phyloP scores from a whole-genome alignment of 2,329 filamentous ascomycete genomes.

The Hypoxylon sp. region DNA sequence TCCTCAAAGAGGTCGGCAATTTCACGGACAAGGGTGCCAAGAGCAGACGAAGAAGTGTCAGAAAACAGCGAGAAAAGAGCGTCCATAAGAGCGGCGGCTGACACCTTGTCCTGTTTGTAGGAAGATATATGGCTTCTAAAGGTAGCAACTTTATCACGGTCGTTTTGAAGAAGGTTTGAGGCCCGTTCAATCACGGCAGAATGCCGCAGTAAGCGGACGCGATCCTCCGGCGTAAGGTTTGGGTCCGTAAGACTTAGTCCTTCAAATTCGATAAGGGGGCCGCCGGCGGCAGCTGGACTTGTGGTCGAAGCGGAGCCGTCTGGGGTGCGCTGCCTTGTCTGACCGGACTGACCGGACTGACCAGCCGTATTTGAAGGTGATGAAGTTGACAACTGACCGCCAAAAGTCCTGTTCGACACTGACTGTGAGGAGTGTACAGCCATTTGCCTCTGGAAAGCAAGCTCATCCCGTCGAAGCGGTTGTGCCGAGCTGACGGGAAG shows the following conservation, averaged over 20 bases:
- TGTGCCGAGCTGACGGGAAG: conserved; percentile 82
- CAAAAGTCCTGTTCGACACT: conserved; percentile 82
- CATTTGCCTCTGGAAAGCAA: conserved; percentile 92
- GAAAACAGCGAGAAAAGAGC: conserved; percentile 86
- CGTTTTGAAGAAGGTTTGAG: conserved; percentile 81
- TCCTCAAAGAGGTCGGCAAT: conserved; percentile 94
- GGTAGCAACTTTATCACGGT: conserved; percentile 76
- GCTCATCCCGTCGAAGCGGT: conserved; percentile 83
- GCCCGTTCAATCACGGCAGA: conserved; percentile 88
- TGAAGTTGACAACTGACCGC: conserved; percentile 78
- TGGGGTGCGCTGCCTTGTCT: conserved; percentile 36
- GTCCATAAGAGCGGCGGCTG: conserved; percentile 83
- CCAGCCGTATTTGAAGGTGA: conserved; percentile 55
- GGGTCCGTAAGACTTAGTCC: conserved; percentile 65
- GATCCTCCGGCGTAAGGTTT: conserved; percentile 78
- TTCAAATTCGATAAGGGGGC: conserved; percentile 57
- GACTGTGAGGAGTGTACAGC: conserved; percentile 91
- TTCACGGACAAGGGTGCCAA: conserved; percentile 91
- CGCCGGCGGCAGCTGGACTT: conserved; percentile 42
- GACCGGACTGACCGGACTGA: conserved; percentile 55
- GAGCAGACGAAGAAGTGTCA: conserved; percentile 80
- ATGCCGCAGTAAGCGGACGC: conserved; percentile 83
- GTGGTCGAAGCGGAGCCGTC: conserved; percentile 44
- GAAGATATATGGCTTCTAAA: conserved; percentile 86
- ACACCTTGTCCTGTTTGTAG: conserved; percentile 77